Percentiles rank a stretch among this genome's conserved stretches.
Conservation (phyloP, 768 basidiomycete genomes). For the Steccherinum ochraceum region DNA sequence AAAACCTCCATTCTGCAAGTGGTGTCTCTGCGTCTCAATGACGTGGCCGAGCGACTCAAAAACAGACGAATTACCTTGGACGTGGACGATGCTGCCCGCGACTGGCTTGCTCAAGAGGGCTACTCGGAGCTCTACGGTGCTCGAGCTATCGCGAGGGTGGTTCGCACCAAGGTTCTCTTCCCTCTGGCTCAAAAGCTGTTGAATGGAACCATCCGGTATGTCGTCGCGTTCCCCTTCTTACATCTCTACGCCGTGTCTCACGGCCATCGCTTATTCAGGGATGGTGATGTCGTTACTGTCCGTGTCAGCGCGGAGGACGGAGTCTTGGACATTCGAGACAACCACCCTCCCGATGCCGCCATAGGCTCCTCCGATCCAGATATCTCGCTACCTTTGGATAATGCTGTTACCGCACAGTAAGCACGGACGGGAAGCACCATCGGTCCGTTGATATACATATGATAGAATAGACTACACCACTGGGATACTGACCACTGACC, state of each 20-base stretch:
- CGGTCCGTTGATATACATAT: too few species aligned
- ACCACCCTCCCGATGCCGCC: conserved; percentile 27
- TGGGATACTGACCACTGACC: too few species aligned
- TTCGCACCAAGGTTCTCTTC: conserved; percentile 75
- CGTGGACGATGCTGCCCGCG: conserved; percentile 51
- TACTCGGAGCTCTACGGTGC: conserved; percentile 87
- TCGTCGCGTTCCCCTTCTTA: conserved; percentile 2
- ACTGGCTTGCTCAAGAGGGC: conserved; percentile 70
- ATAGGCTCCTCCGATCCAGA: conserved; percentile 12
- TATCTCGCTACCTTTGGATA: too few species aligned
- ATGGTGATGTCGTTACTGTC: conserved; percentile 38
- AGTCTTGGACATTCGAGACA: conserved; percentile 30
- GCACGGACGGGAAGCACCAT: too few species aligned
- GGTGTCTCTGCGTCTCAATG: conserved; percentile 67
- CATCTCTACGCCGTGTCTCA: not conserved
- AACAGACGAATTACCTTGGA: conserved; percentile 65
- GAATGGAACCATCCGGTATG: conserved; percentile 69
- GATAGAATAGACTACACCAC: too few species aligned
- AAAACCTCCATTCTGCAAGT: conserved; percentile 68
- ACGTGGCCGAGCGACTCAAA: conserved; percentile 62
- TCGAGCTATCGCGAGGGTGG: conserved; percentile 80
- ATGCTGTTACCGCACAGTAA: too few species aligned
- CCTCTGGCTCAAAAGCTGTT: conserved; percentile 78
- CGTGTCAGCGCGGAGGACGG: conserved; percentile 25
- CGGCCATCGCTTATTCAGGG: conserved; percentile 23